These are phyloP conservation scores for Microthlaspi erraticum DNA, from an alignment of 345 rosid species.

Conservation along the genomic window DNA sequence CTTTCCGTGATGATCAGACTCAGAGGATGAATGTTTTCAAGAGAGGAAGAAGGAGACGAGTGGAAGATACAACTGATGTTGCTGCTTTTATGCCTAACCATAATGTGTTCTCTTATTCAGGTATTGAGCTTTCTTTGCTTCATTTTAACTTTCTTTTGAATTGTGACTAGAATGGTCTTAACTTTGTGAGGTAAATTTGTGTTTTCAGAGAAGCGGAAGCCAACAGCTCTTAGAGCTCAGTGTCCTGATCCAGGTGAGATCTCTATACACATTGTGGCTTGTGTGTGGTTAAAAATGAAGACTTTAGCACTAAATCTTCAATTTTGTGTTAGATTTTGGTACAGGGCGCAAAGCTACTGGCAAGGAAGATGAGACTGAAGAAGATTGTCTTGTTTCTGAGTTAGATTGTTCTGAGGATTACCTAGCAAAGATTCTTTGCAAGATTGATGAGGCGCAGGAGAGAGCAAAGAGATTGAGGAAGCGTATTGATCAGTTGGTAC, in stretches of 20 bases:
- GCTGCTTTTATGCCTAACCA: constrained; percentile 60
- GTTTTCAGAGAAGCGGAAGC: constrained; percentile 55
- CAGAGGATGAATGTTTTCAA: constrained; percentile 52
- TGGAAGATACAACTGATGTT: constrained; percentile 67
- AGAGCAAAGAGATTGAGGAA: constrained; percentile 51
- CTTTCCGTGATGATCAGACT: constrained; percentile 50
- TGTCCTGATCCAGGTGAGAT: constrained; percentile 46
- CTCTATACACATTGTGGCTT: background rate
- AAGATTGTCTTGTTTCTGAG: constrained; percentile 51
- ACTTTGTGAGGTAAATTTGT: constrained; percentile 27
- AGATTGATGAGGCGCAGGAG: constrained; percentile 56
- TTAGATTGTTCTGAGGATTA: constrained; percentile 47
- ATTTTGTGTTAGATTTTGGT: constrained; percentile 15
- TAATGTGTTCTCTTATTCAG: constrained; percentile 65
- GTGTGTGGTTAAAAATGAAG: background rate
- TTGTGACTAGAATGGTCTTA: background rate
- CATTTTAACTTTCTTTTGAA: background rate
- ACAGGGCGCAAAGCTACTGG: constrained; percentile 46
- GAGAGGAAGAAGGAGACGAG: constrained; percentile 72
- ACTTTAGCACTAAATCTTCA: constrained; percentile 8
- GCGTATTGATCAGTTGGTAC: constrained; percentile 59
- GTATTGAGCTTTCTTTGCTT: constrained; percentile 46
- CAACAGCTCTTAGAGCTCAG: constrained; percentile 46
- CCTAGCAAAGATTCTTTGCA: constrained; percentile 55
- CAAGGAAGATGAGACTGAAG: constrained; percentile 47